phyloP scores from a whole-genome alignment of 192 early-diverging fungal species.

The Umbelopsis ramanniana region DNA sequence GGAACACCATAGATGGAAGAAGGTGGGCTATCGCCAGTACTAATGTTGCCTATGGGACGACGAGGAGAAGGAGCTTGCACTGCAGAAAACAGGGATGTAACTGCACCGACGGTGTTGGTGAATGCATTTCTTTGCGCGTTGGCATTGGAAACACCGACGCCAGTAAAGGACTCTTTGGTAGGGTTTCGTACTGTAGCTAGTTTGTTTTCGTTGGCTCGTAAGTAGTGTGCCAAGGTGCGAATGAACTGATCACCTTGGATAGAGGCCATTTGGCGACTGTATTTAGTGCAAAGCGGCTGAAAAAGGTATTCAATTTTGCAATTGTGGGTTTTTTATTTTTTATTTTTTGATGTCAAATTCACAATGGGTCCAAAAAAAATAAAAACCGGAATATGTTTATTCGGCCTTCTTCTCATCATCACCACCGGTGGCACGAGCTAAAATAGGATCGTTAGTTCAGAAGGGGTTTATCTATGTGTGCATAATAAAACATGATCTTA shows the following conservation, averaged over 20 bases:
- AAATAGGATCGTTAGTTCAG: neutral
- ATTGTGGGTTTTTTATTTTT: slow-evolving; percentile 2
- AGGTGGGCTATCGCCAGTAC: slow-evolving; percentile 22
- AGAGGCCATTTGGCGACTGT: neutral
- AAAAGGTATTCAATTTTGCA: slow-evolving; percentile 3
- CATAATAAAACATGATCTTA: slow-evolving; percentile 25
- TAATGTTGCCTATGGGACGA: slow-evolving; percentile 8
- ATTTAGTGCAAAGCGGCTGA: slow-evolving; percentile 2
- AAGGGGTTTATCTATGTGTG: neutral
- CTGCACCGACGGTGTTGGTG: slow-evolving; percentile 1
- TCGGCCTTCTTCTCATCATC: slow-evolving; percentile 40
- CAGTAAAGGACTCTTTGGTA: slow-evolving; percentile 18
- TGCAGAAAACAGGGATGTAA: slow-evolving; percentile 24
- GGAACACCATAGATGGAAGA: slow-evolving; percentile 30
- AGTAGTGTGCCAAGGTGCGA: slow-evolving; percentile 57
- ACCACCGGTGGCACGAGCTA: slow-evolving; percentile 41
- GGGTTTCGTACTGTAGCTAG: slow-evolving; percentile 23
- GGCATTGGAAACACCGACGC: slow-evolving; percentile 4
- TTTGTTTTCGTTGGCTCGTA: slow-evolving; percentile 54
- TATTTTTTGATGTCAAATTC: slow-evolving; percentile 24
- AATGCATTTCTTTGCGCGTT: slow-evolving; percentile 5
- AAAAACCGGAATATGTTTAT: slow-evolving; percentile 15
- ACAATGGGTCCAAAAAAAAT: slow-evolving; percentile 12
- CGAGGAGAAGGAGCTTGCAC: slow-evolving; percentile 9
- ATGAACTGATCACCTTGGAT: slow-evolving; percentile 57